phyloP scores from a whole-genome alignment of 805 yeast genomes.

The Kockiozyma suomiensis region DNA sequence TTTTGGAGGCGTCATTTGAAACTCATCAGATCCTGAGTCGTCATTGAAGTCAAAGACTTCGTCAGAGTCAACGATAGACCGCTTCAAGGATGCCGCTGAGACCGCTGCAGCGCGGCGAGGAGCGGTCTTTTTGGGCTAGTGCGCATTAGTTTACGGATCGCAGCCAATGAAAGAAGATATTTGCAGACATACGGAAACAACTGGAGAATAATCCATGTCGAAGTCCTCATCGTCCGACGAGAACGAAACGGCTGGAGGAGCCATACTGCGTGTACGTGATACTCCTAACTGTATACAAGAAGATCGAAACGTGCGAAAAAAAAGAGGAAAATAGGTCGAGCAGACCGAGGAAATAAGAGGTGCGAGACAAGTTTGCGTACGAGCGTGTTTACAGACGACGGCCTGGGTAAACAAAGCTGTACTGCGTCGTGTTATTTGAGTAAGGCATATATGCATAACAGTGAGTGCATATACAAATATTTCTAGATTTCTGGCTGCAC shows the following conservation, averaged over 20 bases:
- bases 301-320: not conserved
- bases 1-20: constrained; percentile 21
- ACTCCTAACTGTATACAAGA: not conserved
- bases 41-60: constrained; percentile 25
- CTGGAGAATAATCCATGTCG: constrained; percentile 23
- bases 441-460: constrained; percentile 9
- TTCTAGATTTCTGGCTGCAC: not conserved
- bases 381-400: constrained; percentile 11
- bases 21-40: constrained; percentile 22
- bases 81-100: constrained; percentile 28
- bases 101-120: constrained; percentile 27
- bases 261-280: constrained; percentile 1
- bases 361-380: not conserved
- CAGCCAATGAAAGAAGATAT: too few species aligned
- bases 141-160: not conserved
- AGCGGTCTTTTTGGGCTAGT: constrained; percentile 17
- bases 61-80: constrained; percentile 25
- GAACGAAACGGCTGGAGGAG: constrained; percentile 15
- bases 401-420: constrained; percentile 6
- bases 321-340: not conserved
- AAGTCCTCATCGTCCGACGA: constrained; percentile 27
- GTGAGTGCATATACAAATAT: not conserved
- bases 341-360: not conserved
- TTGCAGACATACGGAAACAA: not conserved
- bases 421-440: not conserved